Evolutionary conservation across 2,329 filamentous ascomycete genomes (phyloP).

Genomic region (Aspergillus luchuensis): DNA sequence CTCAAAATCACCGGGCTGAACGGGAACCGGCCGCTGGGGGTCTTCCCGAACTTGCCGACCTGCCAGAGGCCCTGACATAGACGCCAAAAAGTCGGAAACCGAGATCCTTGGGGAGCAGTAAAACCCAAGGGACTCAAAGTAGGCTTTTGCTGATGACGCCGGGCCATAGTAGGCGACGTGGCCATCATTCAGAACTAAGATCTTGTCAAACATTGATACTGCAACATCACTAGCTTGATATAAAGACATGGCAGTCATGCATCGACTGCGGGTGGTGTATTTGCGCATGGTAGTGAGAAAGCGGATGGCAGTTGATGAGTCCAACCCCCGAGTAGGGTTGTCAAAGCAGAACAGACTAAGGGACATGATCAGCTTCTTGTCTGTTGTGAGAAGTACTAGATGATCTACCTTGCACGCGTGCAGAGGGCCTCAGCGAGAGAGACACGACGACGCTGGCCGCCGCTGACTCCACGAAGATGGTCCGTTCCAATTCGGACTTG

Average conservation of each 20-base stretch:
- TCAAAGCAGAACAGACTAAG: constrained; percentile 57
- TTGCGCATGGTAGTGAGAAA: constrained; percentile 69
- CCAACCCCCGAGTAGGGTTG: constrained; percentile 56
- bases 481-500: constrained; percentile 83
- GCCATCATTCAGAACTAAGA: constrained; percentile 73
- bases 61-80: constrained; percentile 31
- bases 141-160: constrained; percentile 60
- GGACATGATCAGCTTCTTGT: constrained; percentile 54
- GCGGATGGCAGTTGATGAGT: constrained; percentile 65
- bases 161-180: constrained; percentile 73
- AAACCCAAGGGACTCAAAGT: constrained; percentile 60
- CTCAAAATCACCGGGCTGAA: constrained; percentile 2
- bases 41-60: background rate
- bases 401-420: constrained; percentile 55
- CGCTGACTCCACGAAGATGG: constrained; percentile 76
- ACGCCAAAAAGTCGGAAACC: constrained; percentile 75
- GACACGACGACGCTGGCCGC: constrained; percentile 74
- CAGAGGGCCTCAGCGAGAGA: constrained; percentile 79
- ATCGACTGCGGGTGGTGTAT: constrained; percentile 72
- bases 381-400: background rate
- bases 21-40: background rate
- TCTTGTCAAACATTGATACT: constrained; percentile 75
- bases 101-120: constrained; percentile 71
- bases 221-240: constrained; percentile 82
- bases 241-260: constrained; percentile 70